Conservation (phyloP, 2,329 filamentous ascomycete genomes). For the Pyricularia sp. region DNA sequence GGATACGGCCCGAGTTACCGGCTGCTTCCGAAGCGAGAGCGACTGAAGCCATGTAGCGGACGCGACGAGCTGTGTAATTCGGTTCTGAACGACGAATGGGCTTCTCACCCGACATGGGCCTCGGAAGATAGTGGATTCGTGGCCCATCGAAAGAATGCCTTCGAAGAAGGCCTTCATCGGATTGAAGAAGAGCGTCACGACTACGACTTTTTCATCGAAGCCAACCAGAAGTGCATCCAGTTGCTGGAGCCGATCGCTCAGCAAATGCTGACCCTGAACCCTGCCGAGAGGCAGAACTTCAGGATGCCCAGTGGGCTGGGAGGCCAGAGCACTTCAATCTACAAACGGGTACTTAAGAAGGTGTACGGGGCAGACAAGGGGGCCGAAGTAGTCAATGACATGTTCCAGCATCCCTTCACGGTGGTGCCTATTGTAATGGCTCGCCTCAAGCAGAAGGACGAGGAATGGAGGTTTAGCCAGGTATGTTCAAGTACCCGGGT, state of each 20-base stretch:
- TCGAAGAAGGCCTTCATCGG: slow-evolving; percentile 84
- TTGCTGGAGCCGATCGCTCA: slow-evolving; percentile 89
- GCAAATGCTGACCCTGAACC: slow-evolving; percentile 68
- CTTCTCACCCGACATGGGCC: slow-evolving; percentile 96
- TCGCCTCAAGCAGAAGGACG: slow-evolving; percentile 86
- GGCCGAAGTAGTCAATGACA: slow-evolving; percentile 70
- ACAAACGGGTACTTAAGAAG: slow-evolving; percentile 94
- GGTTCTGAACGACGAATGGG: slow-evolving; percentile 96
- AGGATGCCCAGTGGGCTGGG: slow-evolving; percentile 72
- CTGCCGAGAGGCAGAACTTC: slow-evolving; percentile 60
- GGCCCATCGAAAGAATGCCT: slow-evolving; percentile 91
- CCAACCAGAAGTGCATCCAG: slow-evolving; percentile 87
- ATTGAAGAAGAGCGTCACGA: slow-evolving; percentile 98
- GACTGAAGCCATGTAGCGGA: slow-evolving; percentile 82
- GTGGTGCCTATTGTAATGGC: slow-evolving; percentile 83
- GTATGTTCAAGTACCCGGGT: slow-evolving; percentile 15
- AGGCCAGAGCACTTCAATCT: slow-evolving; percentile 90
- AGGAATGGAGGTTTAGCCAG: slow-evolving; percentile 93
- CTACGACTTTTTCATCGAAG: slow-evolving; percentile 97
- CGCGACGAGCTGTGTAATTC: slow-evolving; percentile 88
- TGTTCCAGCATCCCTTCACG: slow-evolving; percentile 71
- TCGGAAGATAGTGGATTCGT: slow-evolving; percentile 97
- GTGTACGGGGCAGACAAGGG: slow-evolving; percentile 82
- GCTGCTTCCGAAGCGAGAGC: slow-evolving; percentile 77
- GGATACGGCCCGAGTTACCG: slow-evolving; percentile 94